These are phyloP conservation scores for Globisporangium takayamanum DNA, from an alignment of 352 stramenopile species.

Conservation along the genomic window DNA sequence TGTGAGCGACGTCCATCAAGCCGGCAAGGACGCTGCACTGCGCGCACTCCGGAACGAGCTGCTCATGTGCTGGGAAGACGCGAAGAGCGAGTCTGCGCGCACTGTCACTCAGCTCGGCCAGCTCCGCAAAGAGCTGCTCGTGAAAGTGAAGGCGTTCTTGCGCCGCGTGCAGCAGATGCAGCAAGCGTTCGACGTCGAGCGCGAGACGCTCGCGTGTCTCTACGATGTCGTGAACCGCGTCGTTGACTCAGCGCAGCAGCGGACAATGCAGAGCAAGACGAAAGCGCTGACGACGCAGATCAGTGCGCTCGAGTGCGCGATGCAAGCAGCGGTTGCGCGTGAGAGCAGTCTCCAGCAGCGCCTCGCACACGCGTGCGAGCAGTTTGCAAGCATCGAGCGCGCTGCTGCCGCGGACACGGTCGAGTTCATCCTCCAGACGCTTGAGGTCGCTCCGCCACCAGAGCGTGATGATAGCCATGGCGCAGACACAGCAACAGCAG, in stretches of 20 bases:
- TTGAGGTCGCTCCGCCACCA: conserved; percentile 18
- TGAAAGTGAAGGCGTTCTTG: conserved; percentile 19
- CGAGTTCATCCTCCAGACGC: conserved; percentile 29
- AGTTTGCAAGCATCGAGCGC: conserved; percentile 31
- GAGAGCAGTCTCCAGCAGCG: conserved; percentile 28
- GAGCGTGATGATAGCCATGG: neutral
- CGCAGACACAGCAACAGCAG: neutral
- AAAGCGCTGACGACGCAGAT: conserved; percentile 31
- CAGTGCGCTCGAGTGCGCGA: conserved; percentile 21
- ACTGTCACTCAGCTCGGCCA: conserved; percentile 3
- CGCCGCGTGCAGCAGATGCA: conserved; percentile 11
- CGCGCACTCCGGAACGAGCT: conserved; percentile 23
- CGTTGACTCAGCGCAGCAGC: conserved; percentile 35
- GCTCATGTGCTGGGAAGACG: conserved; percentile 40
- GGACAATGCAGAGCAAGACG: conserved; percentile 9
- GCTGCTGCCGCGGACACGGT: conserved; percentile 38
- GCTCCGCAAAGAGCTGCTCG: conserved; percentile 13
- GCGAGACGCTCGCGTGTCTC: conserved; percentile 25
- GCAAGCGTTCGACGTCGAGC: conserved; percentile 9
- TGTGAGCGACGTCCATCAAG: neutral
- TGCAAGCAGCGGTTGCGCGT: conserved; percentile 16
- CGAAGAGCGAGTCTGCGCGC: conserved; percentile 7
- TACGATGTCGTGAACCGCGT: conserved; percentile 33
- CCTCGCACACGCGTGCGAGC: conserved; percentile 19
- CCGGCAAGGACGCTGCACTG: conserved; percentile 1